Evolutionary conservation across 148 eudicot genomes (phyloP).

Genomic region (Spergularia bocconei): DNA sequence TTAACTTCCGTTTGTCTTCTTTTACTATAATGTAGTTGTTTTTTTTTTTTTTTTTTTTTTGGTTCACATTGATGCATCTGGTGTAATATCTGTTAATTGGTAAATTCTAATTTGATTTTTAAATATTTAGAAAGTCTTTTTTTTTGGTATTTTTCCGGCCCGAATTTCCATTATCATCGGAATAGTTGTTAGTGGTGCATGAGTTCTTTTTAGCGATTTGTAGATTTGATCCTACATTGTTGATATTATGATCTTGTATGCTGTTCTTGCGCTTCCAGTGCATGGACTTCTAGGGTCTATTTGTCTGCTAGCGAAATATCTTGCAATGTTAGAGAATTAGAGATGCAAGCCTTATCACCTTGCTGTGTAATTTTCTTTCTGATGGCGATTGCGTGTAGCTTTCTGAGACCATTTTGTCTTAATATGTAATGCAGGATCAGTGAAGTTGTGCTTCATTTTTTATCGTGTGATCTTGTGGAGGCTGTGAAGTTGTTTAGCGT

Average conservation of each 20-base stretch:
- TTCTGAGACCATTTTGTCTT: background rate
- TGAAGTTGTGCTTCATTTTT: background rate
- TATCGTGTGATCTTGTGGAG: background rate
- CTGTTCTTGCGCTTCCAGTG: background rate
- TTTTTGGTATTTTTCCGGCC: background rate
- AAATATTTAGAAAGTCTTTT: background rate
- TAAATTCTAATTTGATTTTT: too few species aligned
- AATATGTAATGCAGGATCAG: background rate
- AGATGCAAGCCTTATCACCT: too few species aligned
- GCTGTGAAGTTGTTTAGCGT: background rate
- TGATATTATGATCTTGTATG: constrained; percentile 3
- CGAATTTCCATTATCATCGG: too few species aligned
- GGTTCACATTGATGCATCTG: too few species aligned
- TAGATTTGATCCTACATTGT: background rate
- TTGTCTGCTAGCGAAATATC: too few species aligned
- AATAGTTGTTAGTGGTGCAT: too few species aligned
- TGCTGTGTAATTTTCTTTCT: too few species aligned
- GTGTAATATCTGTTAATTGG: too few species aligned
- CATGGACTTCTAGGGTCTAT: too few species aligned
- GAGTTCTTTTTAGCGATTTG: background rate
- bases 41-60: too few species aligned
- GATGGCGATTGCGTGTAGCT: background rate
- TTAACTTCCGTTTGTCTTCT: background rate
- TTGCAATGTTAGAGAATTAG: too few species aligned
- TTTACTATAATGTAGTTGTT: background rate